phyloP scores from a whole-genome alignment of 441 rosid genomes.

The Daphne laureola region DNA sequence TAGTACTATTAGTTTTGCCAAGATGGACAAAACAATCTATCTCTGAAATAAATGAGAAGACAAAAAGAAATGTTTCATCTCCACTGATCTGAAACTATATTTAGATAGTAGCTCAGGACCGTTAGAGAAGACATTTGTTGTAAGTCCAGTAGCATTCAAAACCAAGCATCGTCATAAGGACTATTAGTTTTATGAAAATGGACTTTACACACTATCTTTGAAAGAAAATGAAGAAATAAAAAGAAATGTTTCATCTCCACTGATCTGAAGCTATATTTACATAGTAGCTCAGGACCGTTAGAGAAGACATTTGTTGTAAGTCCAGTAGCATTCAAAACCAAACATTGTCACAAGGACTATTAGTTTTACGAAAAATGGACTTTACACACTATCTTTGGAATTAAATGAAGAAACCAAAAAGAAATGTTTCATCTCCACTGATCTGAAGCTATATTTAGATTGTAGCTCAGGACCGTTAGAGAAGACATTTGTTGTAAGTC shows the following conservation, averaged over 20 bases:
- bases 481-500: slow-evolving; percentile 6
- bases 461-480: slow-evolving; percentile 1
- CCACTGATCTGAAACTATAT: neutral
- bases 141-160: slow-evolving; percentile 15
- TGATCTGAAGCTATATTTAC: neutral
- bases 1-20: slow-evolving; percentile 11
- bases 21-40: slow-evolving; percentile 11
- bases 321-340: slow-evolving; percentile 15
- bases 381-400: neutral
- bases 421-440: neutral
- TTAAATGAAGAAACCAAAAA: neutral
- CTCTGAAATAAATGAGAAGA: neutral
- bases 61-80: slow-evolving; percentile 3
- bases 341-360: slow-evolving; percentile 4
- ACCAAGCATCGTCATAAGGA: slow-evolving; percentile 5
- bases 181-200: slow-evolving; percentile 12
- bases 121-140: neutral
- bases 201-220: slow-evolving; percentile 3
- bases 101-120: neutral
- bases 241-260: slow-evolving; percentile 7
- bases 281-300: neutral
- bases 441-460: neutral
- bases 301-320: slow-evolving; percentile 1
- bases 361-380: slow-evolving; percentile 17
- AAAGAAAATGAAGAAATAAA: neutral